Conservation (phyloP, 768 basidiomycete genomes). For the Lenzites betulinus region DNA sequence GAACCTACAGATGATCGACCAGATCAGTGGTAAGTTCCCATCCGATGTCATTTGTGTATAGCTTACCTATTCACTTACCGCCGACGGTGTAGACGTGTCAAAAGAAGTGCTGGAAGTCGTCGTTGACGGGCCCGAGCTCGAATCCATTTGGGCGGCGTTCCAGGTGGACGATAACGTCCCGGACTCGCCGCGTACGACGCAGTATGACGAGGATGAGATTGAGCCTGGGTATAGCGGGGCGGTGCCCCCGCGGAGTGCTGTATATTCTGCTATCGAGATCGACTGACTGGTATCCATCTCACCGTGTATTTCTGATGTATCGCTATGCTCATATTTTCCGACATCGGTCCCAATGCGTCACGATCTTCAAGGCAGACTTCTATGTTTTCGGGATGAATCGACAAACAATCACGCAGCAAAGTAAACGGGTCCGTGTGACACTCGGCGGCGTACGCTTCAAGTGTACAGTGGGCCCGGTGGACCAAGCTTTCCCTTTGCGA, state of each 20-base stretch:
- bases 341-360: no score
- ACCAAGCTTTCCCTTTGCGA: no score
- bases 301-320: background rate
- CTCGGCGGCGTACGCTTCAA: no score
- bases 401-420: no score
- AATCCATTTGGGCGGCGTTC: slow-evolving; percentile 34
- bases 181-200: background rate
- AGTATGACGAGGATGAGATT: background rate
- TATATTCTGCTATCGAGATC: background rate
- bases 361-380: no score
- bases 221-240: background rate
- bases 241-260: background rate
- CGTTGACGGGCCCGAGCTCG: slow-evolving; percentile 34
- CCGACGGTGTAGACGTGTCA: slow-evolving; percentile 27
- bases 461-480: no score
- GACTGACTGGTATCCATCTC: background rate
- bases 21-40: slow-evolving; percentile 24
- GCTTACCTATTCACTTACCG: background rate
- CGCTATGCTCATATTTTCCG: background rate
- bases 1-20: slow-evolving; percentile 26
- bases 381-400: no score
- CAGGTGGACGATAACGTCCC: slow-evolving; percentile 19
- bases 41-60: background rate
- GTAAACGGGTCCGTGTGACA: no score
- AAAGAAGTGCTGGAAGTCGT: slow-evolving; percentile 33